These are phyloP conservation scores for Serendipita sp. DNA, from an alignment of 768 basidiomycete species.

Conservation along the genomic window DNA sequence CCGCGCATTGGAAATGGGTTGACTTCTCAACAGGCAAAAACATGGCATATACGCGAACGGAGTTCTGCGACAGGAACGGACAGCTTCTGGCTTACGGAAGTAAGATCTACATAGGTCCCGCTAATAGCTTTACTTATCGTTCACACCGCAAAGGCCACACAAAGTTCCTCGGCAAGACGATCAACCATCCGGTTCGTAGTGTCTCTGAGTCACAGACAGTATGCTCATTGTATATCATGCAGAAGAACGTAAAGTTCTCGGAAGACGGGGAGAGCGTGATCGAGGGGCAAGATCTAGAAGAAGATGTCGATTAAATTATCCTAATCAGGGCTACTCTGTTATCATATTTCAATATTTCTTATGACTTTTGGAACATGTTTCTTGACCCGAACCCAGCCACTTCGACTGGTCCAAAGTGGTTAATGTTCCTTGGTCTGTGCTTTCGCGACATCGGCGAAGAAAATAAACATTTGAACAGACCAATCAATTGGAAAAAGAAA, in stretches of 20 bases:
- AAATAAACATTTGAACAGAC: too few species aligned
- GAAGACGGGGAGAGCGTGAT: slow-evolving; percentile 57
- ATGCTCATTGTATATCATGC: slow-evolving; percentile 7
- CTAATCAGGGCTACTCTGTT: background rate
- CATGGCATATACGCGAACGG: slow-evolving; percentile 65
- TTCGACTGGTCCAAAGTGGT: background rate
- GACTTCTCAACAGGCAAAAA: slow-evolving; percentile 37
- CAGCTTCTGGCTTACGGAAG: slow-evolving; percentile 69
- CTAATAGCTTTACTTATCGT: background rate
- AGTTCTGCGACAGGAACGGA: slow-evolving; percentile 49
- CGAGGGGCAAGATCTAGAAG: slow-evolving; percentile 37
- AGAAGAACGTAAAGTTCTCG: slow-evolving; percentile 67
- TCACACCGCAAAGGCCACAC: slow-evolving; percentile 46
- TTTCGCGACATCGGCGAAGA: background rate
- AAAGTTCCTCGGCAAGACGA: slow-evolving; percentile 65
- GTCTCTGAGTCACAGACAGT: slow-evolving; percentile 8
- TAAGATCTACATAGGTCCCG: slow-evolving; percentile 22
- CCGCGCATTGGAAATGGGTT: background rate
- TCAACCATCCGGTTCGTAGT: slow-evolving; percentile 23
- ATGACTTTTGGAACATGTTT: background rate
- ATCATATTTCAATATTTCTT: background rate
- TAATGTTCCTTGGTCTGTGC: background rate
- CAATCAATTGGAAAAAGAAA: too few species aligned
- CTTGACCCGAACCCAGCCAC: background rate
- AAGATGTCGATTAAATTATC: background rate